These are phyloP conservation scores for Sugiyamaella lignohabitans DNA, from an alignment of 805 yeast species.

Conservation along the genomic window DNA sequence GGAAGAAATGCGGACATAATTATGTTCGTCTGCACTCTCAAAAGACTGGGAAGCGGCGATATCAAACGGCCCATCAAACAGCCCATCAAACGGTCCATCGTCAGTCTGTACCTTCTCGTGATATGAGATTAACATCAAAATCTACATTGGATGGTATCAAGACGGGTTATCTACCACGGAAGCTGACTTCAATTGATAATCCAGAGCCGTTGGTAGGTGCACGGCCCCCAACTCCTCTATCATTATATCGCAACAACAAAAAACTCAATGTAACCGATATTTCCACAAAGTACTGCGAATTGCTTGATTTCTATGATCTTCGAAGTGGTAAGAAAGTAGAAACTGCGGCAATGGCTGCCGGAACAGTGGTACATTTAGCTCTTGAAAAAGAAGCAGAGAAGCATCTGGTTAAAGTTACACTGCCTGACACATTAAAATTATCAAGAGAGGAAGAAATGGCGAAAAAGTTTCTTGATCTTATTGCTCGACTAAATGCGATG, in stretches of 20 bases:
- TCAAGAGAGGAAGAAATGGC: slow-evolving; percentile 18
- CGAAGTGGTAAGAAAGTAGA: slow-evolving; percentile 1
- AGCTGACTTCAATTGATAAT: too few relatives aligned
- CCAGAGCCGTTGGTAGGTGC: too few relatives aligned
- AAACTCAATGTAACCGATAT: slow-evolving; percentile 22
- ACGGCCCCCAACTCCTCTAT: too few relatives aligned
- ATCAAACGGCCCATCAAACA: too few relatives aligned
- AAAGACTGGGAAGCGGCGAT: too few relatives aligned
- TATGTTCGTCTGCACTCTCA: too few relatives aligned
- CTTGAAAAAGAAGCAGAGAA: slow-evolving; percentile 15
- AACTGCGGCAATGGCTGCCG: slow-evolving; percentile 17
- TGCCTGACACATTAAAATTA: neutral
- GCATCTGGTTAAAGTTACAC: neutral
- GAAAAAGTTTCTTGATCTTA: slow-evolving; percentile 16
- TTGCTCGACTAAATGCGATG: slow-evolving; percentile 7
- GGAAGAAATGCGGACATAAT: too few relatives aligned
- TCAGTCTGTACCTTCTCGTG: too few relatives aligned
- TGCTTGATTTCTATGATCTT: slow-evolving; percentile 18
- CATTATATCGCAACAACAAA: slow-evolving; percentile 7
- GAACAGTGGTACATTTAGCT: slow-evolving; percentile 19
- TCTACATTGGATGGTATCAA: too few relatives aligned
- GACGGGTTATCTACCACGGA: neutral
- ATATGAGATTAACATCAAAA: too few relatives aligned
- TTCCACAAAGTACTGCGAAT: slow-evolving; percentile 23
- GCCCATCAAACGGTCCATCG: too few relatives aligned